Evolutionary conservation across 106 monocot genomes (phyloP).

Genomic region (Agapanthus africanus): DNA sequence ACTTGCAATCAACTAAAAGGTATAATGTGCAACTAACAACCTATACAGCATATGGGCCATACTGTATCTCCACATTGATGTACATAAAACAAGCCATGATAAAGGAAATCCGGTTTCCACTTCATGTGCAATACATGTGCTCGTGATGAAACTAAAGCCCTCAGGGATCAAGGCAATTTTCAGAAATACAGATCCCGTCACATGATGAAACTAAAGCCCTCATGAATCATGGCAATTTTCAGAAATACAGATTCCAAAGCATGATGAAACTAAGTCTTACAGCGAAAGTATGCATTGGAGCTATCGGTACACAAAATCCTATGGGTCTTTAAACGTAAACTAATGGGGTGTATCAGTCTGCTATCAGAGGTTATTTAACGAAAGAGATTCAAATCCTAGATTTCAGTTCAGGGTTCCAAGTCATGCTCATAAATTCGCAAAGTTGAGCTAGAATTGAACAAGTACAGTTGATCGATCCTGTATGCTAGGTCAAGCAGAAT

Average conservation of each 20-base stretch:
- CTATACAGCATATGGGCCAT: not conserved
- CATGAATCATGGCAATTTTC: not conserved
- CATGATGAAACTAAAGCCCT: not conserved
- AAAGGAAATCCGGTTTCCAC: not conserved
- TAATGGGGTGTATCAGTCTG: not conserved
- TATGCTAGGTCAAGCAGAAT: not conserved
- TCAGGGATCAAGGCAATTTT: not conserved
- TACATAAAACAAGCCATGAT: not conserved
- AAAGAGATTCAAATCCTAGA: not conserved
- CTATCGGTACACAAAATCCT: not conserved
- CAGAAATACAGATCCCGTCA: not conserved
- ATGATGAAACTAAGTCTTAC: not conserved
- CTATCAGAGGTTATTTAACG: not conserved
- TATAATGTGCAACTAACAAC: not conserved
- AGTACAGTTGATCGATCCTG: too few species aligned
- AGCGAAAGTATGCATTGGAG: not conserved
- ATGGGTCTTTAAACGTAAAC: not conserved
- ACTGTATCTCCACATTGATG: not conserved
- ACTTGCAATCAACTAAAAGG: constrained; percentile 2
- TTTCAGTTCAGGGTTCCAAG: not conserved
- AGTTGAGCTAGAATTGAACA: not conserved
- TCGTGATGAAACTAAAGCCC: too few species aligned
- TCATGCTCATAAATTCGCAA: not conserved
- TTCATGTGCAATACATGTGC: not conserved
- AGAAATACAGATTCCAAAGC: not conserved